A percentile compares a stretch with the other conserved stretches of the same genome.
These are phyloP conservation scores for Aspergillus affinis DNA, from an alignment of 495 filamentous ascomycete species.

Conservation along the genomic window DNA sequence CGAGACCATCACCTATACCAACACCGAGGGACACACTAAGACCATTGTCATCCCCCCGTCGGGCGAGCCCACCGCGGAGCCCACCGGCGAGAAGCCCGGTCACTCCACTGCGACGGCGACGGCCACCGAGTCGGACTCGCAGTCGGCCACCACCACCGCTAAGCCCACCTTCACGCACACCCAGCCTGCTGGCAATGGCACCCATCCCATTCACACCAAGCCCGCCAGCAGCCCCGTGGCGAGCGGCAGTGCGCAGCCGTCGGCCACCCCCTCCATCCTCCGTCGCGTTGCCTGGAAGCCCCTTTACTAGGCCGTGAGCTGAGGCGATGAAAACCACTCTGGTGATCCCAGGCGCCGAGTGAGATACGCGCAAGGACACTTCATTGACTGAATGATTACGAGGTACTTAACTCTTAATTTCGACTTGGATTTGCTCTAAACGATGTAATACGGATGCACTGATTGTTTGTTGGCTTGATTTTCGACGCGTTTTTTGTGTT, in stretches of 20 bases:
- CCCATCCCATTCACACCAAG: conserved; percentile 1
- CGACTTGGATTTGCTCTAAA: not conserved
- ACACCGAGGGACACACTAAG: conserved; percentile 7
- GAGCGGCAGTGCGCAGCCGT: not conserved
- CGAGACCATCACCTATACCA: conserved; percentile 12
- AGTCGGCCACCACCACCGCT: not conserved
- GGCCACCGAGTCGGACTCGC: not conserved
- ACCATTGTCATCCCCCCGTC: conserved; percentile 9
- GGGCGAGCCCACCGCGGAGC: not conserved
- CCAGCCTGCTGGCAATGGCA: conserved; percentile 1
- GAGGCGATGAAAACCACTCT: not conserved
- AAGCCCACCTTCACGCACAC: not conserved
- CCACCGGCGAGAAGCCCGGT: not conserved
- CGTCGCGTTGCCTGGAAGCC: not conserved
- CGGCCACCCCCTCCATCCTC: not conserved
- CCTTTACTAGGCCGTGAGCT: not conserved
- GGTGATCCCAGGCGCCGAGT: not conserved
- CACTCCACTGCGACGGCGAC: not conserved
- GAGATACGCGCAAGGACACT: not conserved
- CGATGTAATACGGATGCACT: not conserved
- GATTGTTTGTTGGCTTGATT: not conserved
- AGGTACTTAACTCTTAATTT: not conserved
- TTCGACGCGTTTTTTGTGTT: no score
- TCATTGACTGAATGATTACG: not conserved
- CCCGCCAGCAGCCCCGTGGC: not conserved